phyloP scores from a whole-genome alignment of 805 yeast species.

The Metschnikowia cerradonensis region DNA sequence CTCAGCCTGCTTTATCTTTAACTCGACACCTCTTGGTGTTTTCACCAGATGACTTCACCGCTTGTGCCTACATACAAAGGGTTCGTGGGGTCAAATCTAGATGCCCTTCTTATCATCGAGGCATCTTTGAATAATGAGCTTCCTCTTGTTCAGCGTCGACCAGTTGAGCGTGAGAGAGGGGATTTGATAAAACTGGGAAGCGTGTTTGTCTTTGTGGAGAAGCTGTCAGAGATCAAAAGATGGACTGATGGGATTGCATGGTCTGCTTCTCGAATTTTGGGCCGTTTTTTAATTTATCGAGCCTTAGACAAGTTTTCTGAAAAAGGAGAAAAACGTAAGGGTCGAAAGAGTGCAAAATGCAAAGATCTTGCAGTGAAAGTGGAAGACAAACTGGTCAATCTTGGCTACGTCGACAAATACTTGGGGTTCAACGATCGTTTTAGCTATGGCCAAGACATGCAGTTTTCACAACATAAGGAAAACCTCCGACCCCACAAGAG shows the following conservation, averaged over 20 bases:
- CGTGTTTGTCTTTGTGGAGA: slow-evolving; percentile 82
- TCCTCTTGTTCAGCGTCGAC: slow-evolving; percentile 67
- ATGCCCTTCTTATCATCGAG: slow-evolving; percentile 77
- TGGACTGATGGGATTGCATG: slow-evolving; percentile 98
- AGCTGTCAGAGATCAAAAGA: slow-evolving; percentile 75
- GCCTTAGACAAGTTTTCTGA: slow-evolving; percentile 45
- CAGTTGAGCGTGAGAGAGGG: slow-evolving; percentile 72
- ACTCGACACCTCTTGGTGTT: background rate
- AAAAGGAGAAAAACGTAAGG: slow-evolving; percentile 38
- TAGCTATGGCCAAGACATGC: background rate
- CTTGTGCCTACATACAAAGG: slow-evolving; percentile 39
- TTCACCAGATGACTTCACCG: slow-evolving; percentile 2
- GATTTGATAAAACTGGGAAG: slow-evolving; percentile 68
- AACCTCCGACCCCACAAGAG: background rate
- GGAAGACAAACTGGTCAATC: background rate
- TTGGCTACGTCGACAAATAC: slow-evolving; percentile 6
- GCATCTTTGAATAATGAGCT: slow-evolving; percentile 65
- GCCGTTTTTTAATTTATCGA: slow-evolving; percentile 79
- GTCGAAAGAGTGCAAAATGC: slow-evolving; percentile 20
- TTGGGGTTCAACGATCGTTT: background rate
- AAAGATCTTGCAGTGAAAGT: background rate
- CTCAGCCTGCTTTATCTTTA: background rate
- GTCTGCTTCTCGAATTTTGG: slow-evolving; percentile 88
- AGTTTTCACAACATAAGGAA: background rate
- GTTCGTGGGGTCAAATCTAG: slow-evolving; percentile 75